A percentile compares a stretch with the other conserved stretches of the same genome.
phyloP scores from a whole-genome alignment of 805 yeast species.

The Metschnikowia amazonensis region DNA sequence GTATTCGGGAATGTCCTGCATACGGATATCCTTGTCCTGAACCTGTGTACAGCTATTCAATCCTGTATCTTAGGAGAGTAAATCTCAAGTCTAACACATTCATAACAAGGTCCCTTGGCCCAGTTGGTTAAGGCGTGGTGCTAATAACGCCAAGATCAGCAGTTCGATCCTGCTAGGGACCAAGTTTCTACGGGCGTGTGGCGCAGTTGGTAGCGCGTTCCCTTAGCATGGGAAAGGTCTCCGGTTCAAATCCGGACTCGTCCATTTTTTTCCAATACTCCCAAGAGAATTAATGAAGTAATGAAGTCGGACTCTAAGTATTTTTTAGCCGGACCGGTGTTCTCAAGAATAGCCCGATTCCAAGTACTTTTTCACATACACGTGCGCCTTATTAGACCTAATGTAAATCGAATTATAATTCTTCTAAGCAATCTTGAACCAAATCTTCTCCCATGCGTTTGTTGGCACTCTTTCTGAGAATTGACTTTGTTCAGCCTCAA shows the following conservation, averaged over 20 bases:
- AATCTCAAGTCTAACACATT: too few species aligned
- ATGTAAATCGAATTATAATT: background rate
- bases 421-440: constrained; percentile 42
- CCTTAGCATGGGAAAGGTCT: constrained; percentile 79
- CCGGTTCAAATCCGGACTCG: constrained; percentile 77
- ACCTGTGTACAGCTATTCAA: too few species aligned
- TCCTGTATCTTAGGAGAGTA: too few species aligned
- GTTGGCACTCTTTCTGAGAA: constrained; percentile 36
- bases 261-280: constrained; percentile 42
- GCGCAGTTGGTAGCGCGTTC: constrained; percentile 84
- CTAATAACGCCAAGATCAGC: constrained; percentile 67
- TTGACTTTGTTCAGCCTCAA: constrained; percentile 49
- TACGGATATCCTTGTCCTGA: too few species aligned
- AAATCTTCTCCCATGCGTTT: constrained; percentile 40
- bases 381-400: too few species aligned
- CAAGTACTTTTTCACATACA: too few species aligned
- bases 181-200: constrained; percentile 62
- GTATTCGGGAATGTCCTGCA: too few species aligned
- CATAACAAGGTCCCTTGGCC: constrained; percentile 14
- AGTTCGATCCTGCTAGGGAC: constrained; percentile 88
- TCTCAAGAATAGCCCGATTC: too few species aligned
- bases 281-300: too few species aligned
- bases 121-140: constrained; percentile 46
- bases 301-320: too few species aligned
- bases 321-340: too few species aligned